phyloP scores from a whole-genome alignment of 1,139 yeast species.

The Lodderomyces metapsilosis region DNA sequence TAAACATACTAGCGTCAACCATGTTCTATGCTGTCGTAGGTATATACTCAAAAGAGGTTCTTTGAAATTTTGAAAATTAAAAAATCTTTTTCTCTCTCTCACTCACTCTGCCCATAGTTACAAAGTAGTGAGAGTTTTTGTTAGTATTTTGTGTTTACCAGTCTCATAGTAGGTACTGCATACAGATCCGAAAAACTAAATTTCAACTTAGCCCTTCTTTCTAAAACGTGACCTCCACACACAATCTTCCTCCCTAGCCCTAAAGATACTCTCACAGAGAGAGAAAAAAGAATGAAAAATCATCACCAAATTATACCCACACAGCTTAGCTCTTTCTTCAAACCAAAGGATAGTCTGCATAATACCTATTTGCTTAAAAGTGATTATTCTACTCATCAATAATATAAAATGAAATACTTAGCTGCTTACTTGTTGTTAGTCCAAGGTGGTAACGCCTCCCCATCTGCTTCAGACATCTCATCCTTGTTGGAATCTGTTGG shows the following conservation, averaged over 20 bases:
- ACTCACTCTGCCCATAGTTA: neutral
- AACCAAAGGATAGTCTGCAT: constrained; percentile 60
- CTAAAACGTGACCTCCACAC: neutral
- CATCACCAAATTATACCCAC: constrained; percentile 9
- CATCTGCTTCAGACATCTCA: constrained; percentile 72
- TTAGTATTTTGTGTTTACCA: no score
- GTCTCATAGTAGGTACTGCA: neutral
- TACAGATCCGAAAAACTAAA: neutral
- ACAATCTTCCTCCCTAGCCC: neutral
- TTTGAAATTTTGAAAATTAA: constrained; percentile 3
- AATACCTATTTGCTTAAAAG: constrained; percentile 48
- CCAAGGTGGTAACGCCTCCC: constrained; percentile 81
- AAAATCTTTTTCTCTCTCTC: constrained; percentile 3
- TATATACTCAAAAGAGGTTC: constrained; percentile 6
- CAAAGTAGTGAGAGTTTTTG: neutral
- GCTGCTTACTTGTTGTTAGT: constrained; percentile 88
- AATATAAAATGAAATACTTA: constrained; percentile 65
- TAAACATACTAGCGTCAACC: constrained; percentile 50
- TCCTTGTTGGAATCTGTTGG: constrained; percentile 74
- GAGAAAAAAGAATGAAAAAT: constrained; percentile 2
- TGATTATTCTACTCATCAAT: constrained; percentile 49
- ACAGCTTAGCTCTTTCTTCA: constrained; percentile 12
- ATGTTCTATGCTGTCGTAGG: constrained; percentile 23
- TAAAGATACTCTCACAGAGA: neutral
- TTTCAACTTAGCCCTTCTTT: neutral